Evolutionary conservation across 164 flowering plant genomes (phyloP).

Genomic region (Liriodendron chinense): DNA sequence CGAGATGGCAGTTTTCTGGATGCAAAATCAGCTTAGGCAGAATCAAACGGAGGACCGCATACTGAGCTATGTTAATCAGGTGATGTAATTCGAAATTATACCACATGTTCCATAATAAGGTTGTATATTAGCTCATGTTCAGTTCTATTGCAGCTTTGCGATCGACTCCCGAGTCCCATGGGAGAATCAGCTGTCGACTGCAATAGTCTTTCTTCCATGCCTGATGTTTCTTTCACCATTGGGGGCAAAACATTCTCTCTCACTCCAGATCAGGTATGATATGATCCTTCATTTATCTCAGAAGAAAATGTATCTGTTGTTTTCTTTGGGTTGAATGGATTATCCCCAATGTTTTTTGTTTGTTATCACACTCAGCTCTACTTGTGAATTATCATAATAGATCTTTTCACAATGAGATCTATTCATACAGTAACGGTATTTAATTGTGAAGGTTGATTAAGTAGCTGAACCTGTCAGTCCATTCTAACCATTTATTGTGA

Average conservation of each 20-base stretch:
- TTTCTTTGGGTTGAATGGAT: too few species aligned
- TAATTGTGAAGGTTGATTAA: too few species aligned
- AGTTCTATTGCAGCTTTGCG: conserved; percentile 65
- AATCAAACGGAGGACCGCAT: conserved; percentile 59
- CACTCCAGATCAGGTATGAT: conserved; percentile 57
- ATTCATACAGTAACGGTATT: too few species aligned
- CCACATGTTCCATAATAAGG: background rate
- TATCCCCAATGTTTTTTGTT: too few species aligned
- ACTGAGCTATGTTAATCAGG: conserved; percentile 63
- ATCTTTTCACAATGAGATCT: too few species aligned
- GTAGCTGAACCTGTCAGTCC: too few species aligned
- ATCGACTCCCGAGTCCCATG: conserved; percentile 77
- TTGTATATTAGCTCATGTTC: background rate
- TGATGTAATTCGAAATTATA: background rate
- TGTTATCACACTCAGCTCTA: too few species aligned
- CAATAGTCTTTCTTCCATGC: conserved; percentile 52
- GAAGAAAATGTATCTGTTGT: too few species aligned
- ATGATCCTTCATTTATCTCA: background rate
- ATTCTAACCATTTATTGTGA: too few species aligned
- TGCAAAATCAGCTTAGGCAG: conserved; percentile 57
- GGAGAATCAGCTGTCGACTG: conserved; percentile 83
- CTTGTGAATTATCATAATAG: too few species aligned
- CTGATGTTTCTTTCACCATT: conserved; percentile 65
- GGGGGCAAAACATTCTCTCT: conserved; percentile 70
- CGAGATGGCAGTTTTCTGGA: conserved; percentile 89